Evolutionary conservation across 805 yeast species (phyloP), one percentile per base, ranked within the genome.

Genomic region (Priceomyces medius): DNA sequence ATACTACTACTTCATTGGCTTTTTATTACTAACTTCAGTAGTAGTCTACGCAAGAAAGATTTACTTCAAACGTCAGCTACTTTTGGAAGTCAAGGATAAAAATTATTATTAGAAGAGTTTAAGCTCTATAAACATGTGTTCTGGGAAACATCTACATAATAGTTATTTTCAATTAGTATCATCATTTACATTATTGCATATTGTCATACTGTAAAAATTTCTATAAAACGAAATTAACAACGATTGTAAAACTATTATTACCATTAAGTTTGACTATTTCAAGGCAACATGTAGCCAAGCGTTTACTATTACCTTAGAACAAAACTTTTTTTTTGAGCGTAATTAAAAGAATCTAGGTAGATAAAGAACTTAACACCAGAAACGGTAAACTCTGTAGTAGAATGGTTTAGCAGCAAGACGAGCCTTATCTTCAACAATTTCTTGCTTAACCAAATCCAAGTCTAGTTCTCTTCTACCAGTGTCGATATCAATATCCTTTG

Each of bases 401-500:
- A 62, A 46, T 16, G 73, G 72, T 47, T 55, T 59, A 36, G 59
- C 21, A 18, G 66, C 66, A 41, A 66, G 39, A 40, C 44, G 47
- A 9, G 62, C 68, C 43, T 47, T 62, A 47, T 68, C 69, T 56
- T 68, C 73, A 29, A 68, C 70, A 45, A 68, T 52, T 51, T 68
- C 70, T 48, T 61, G 68, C 54, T 54, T 64, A 51, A 63, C 60
- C 38, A 63, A 58, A 44, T 64, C 70, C 51, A 64, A 56, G 48
- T 64, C 68, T 53, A 59, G 55, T 44, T 63, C 70, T 48, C 68
- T 55, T 56, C 70, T 56, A 43, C 70, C 70, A 31, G 68, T 61
- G 42, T 64, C 70, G 29, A 64, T 46, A 45, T 64, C 68, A 26
- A 64, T 60, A 46, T 63, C 66, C 38, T 54, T 49, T 35, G 68